Base-by-base conservation (phyloP, 2,329 filamentous ascomycete species). In the Tolypocladium pustulatum region DNA sequence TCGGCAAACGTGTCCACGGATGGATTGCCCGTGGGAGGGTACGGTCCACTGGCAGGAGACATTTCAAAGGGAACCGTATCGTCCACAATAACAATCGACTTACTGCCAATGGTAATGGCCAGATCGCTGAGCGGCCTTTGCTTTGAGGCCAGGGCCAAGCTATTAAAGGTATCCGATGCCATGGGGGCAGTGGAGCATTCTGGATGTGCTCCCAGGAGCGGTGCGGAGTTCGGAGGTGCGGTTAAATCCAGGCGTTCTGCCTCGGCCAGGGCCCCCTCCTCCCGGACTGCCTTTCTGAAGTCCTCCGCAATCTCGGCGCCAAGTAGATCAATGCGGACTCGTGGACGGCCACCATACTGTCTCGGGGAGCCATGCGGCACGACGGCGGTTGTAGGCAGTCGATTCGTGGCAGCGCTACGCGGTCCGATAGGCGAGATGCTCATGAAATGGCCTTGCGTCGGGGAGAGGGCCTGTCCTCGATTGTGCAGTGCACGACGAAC, bases 71-170 rank as follows among this genome's bases (percentile, higher is more conserved):
- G 74, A 20, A 80, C 64, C 0, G 86, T 87, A 37, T 84, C 84
- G 60, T 95, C 90, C 40, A 96, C 85, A 67, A 96, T 95, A 58
- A 96, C 81, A 63, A 96, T 95, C 0, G 91, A 96, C 68, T 92
- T 88, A 76, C 90, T 96, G n/a, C 90, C 89, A 13, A 80, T 79
- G 0, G 91, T 94, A 52, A 93, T 82, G 7, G 73, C 81, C 64
- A 77, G 76, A 60, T 84, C 81, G 61, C 81, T 84, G 15, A 70
- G 65, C 1, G 80, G 78, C 52, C 80, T 72, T 57, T 63, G 68
- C 60, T 60, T 73, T 10, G 72, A 63, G 7, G 69, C 61, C 8
- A 68, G 67, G 6, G 66, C 63, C 5, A 72, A 65, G 27, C 70
- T 67, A n/a, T 74, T 72, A n/a, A 76, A 67, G 4, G 61, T 66